Percentiles rank a stretch among this genome's conserved stretches.
Evolutionary conservation across 345 rosid species (phyloP).

Genomic region (Populus tremula): DNA sequence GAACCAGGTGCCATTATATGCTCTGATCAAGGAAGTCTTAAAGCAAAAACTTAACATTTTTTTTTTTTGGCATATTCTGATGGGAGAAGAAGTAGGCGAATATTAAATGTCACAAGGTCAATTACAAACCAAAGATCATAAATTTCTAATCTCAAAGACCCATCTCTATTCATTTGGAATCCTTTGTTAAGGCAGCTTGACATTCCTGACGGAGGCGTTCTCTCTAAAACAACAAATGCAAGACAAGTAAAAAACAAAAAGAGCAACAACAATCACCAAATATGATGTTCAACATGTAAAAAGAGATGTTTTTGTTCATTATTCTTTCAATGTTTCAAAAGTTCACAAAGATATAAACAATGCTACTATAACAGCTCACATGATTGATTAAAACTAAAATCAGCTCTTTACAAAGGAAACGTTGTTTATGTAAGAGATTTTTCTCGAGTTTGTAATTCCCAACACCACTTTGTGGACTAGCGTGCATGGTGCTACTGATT

Average conservation of each 20-base stretch:
- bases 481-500: neutral
- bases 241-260: neutral
- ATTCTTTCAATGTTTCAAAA: neutral
- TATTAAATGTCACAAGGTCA: neutral
- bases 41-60: neutral
- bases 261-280: neutral
- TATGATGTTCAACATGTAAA: neutral
- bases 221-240: slow-evolving; percentile 29
- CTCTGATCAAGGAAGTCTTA: neutral
- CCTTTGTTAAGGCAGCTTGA: slow-evolving; percentile 32
- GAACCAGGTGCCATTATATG: neutral
- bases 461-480: neutral
- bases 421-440: neutral
- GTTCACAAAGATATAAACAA: no score
- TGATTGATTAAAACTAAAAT: neutral
- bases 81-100: no score
- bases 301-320: neutral
- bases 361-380: neutral
- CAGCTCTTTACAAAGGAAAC: neutral
- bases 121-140: neutral
- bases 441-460: neutral
- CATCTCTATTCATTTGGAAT: slow-evolving; percentile 12
- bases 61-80: neutral
- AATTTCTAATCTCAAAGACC: slow-evolving; percentile 1
- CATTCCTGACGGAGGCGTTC: slow-evolving; percentile 32